Evolutionary conservation across 2,329 filamentous ascomycete species (phyloP), one percentile per base, ranked within the genome.

Genomic region (Hortaea werneckii): DNA sequence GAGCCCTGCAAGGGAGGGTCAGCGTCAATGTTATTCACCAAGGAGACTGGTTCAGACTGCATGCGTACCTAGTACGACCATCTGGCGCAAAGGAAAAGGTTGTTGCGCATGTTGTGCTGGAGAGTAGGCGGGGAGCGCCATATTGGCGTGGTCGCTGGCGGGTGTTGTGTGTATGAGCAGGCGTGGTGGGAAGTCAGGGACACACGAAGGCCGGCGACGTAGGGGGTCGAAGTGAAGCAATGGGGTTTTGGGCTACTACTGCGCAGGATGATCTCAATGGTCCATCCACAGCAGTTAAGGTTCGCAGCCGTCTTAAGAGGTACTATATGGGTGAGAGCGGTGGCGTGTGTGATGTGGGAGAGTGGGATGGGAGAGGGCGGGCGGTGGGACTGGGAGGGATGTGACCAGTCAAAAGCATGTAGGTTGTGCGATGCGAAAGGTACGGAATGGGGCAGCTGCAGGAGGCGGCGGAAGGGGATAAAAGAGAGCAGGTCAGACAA

Each of bases 81-180:
- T 69, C 58, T 82, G 79, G 54, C 68, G 70, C 35, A 70, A 67
- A 35, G 79, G 79, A 63, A 82, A 82, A 57, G 60, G 54, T 41
- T 53, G 54, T 41, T 53, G 57, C 45, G 55, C 38, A 45, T 43
- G 53, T 38, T 41, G 13, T 28, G 8, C 13, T 10, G 37, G 10
- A 26, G 37, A n/a, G 37, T 35, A 35, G 32, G 32, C n/a, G n/a
- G 32, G 32, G n/a, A n/a, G 32, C 32, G 32, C 32, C 32, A 35
- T 35, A n/a, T 35, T 35, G 32, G 32, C 32, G 32, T 20, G 20
- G 20, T 20, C 20, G 20, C 20, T 20, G 20, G 32, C 9, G 9
- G 32, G 32, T 35, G 32, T 35, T 35, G 32, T 35, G 8, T 20
- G 20, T 20, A 20, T 20, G 20, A 20, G 32, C n/a, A n/a, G 32